Evolutionary conservation across 2,329 filamentous ascomycete species (phyloP), one percentile per base, ranked within the genome.

Genomic region (Fusarium coicis): DNA sequence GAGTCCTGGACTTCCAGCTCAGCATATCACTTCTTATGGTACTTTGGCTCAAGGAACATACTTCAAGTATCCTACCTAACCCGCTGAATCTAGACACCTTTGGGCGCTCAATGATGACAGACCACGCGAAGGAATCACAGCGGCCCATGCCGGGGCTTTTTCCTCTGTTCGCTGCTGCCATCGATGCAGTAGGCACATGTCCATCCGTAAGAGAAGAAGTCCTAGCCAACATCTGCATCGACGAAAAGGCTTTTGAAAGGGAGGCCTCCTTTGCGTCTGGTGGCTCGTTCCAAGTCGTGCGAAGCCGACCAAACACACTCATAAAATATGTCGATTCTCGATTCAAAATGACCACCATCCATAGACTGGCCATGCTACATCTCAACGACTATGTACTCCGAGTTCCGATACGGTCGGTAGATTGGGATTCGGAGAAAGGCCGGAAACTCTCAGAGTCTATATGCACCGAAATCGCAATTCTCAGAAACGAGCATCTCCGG

Each of bases 391-490:
- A 30, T 10, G 26, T 47, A 4, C 44, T 47, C 19, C 44, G 44
- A 8, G 44, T 47, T 1, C 44, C 44, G 0, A 47, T 0, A 21
- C 5, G 3, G 1, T 8, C 2, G 12, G 44, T 47, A 6, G 19
- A 30, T 10, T 47, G 44, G 26, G 7, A 21, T 26, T 47, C 26
- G 3, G 0, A 30, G 18, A 2, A 21, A 0, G 44, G 44, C 14
- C 19, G 14, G 9, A 6, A 30, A 6, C 44, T 30, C 6, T 47
- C 44, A 47, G 44, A 28, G 26, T 47, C 26, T 7, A 47, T 47
- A 1, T 21, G 26, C 19, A 47, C 44, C 30, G 44, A 30, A 30
- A 30, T 30, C 9, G 6, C 19, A 5, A 47, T 47, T 15, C 19
- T 47, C 18, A 8, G 2, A 3, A 47, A 47, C 10, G 44, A 30